Evolutionary conservation across 306 rosid species (phyloP), one percentile per base, ranked within the genome.

Genomic region (Cercis canadensis): DNA sequence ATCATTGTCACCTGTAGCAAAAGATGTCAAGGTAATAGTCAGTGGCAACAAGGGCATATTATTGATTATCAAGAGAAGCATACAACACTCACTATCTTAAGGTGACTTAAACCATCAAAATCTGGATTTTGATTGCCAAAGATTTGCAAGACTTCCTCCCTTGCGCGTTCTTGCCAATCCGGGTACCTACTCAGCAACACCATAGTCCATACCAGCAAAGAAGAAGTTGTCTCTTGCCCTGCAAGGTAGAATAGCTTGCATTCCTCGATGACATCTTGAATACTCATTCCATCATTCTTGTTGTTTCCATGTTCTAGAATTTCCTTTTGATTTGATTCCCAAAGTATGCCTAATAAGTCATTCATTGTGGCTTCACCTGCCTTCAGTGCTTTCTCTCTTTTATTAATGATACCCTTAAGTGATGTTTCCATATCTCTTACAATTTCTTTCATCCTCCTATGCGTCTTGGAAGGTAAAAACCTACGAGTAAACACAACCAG

Each of bases 311-410:
- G 65, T 39, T 65, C 81, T 37, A 70, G 34, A 11, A 75, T 75
- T 65, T 75, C 84, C 0, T 55, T 78, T 15, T 34, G 43, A 73
- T 82, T 82, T 31, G 87, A 82, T 62, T 78, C 54, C 9, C 75
- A 0, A 32, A 78, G 87, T 12, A 78, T 15, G 49, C 81, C 58
- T 14, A 82, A 21, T 8, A n/a, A n/a, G n/a, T n/a, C n/a, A n/a
- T n/a, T n/a, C n/a, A n/a, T n/a, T n/a, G n/a, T n/a, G n/a, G n/a
- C 43, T 18, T 78, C 76, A 7, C 78, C 76, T 21, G 16, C 54
- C 14, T 55, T 21, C 4, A 68, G 44, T 3, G 72, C 66, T 39
- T 40, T 43, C 65, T 82, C 78, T 57, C 81, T 74, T 64, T 65
- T 70, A 8, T 66, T 47, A 13, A 82, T 59, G 12, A 82, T 9